Evolutionary conservation across 2,329 filamentous ascomycete genomes (phyloP).

Genomic region (Aspergillus fructus): DNA sequence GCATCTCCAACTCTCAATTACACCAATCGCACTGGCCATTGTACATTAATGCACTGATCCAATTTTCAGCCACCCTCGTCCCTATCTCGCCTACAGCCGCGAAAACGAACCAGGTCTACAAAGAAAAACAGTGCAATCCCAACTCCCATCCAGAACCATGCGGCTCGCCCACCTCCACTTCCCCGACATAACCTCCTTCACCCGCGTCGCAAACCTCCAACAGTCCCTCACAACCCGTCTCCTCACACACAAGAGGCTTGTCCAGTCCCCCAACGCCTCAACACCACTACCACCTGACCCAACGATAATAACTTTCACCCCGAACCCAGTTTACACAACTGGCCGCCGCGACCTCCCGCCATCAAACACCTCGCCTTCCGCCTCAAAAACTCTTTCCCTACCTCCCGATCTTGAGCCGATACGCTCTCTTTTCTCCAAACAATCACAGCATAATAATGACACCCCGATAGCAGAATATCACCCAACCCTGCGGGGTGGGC

Average conservation of each 20-base stretch:
- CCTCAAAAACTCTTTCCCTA: slow-evolving; percentile 35
- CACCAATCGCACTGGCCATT: neutral
- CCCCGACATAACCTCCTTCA: slow-evolving; percentile 54
- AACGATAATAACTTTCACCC: slow-evolving; percentile 77
- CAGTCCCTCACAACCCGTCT: slow-evolving; percentile 55
- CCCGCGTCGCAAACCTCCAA: slow-evolving; percentile 57
- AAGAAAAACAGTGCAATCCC: neutral
- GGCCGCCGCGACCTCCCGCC: slow-evolving; percentile 71
- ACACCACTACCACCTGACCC: slow-evolving; percentile 56
- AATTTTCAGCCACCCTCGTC: neutral
- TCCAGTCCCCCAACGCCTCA: slow-evolving; percentile 22
- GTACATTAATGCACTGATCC: neutral
- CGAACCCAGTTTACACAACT: slow-evolving; percentile 81
- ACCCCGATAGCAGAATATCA: slow-evolving; percentile 59
- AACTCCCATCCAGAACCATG: slow-evolving; percentile 38
- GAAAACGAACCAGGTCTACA: neutral
- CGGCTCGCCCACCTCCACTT: slow-evolving; percentile 63
- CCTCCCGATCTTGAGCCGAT: slow-evolving; percentile 38
- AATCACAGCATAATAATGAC: slow-evolving; percentile 19
- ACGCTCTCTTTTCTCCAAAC: slow-evolving; percentile 29
- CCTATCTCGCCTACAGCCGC: no score
- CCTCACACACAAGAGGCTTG: slow-evolving; percentile 59
- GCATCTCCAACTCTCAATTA: neutral
- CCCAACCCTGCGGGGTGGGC: slow-evolving; percentile 76
- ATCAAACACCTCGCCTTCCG: slow-evolving; percentile 32